A percentile compares a stretch with the other conserved stretches of the same genome.
phyloP scores from a whole-genome alignment of 768 basidiomycete genomes.

The Auriscalpium microsporum region DNA sequence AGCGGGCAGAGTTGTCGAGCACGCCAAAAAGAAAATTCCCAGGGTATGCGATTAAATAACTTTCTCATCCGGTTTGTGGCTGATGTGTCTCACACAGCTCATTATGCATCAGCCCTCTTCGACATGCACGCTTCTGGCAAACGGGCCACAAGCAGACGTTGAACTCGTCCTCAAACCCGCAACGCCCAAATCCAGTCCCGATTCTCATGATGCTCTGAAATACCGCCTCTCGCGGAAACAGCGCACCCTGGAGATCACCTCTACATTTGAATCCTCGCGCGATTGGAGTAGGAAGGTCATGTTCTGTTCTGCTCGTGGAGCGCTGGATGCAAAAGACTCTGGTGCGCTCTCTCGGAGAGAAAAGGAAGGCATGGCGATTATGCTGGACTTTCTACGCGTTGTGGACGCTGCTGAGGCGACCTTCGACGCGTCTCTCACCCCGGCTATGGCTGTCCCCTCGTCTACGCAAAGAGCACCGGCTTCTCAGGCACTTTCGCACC shows the following conservation, averaged over 20 bases:
- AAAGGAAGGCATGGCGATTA: constrained; percentile 7
- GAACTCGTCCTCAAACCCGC: constrained; percentile 26
- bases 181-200: background rate
- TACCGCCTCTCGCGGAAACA: constrained; percentile 13
- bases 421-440: background rate
- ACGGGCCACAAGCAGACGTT: constrained; percentile 35
- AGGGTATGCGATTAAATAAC: constrained; percentile 25
- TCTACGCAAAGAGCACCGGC: background rate
- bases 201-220: background rate
- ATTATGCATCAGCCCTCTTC: constrained; percentile 27
- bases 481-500: background rate
- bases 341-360: constrained; percentile 4
- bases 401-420: constrained; percentile 9
- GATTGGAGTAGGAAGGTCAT: constrained; percentile 9
- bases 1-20: constrained; percentile 34
- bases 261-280: background rate
- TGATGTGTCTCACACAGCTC: constrained; percentile 22
- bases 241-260: constrained; percentile 9
- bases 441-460: background rate
- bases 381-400: constrained; percentile 9
- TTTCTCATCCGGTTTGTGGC: background rate
- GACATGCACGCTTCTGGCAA: constrained; percentile 41
- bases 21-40: constrained; percentile 46
- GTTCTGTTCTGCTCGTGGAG: constrained; percentile 9
- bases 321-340: constrained; percentile 8